A percentile compares a stretch with the other conserved stretches of the same genome.
Evolutionary conservation across 1,284 basidiomycete species (phyloP).

Genomic region (Heterobasidion parviporum): DNA sequence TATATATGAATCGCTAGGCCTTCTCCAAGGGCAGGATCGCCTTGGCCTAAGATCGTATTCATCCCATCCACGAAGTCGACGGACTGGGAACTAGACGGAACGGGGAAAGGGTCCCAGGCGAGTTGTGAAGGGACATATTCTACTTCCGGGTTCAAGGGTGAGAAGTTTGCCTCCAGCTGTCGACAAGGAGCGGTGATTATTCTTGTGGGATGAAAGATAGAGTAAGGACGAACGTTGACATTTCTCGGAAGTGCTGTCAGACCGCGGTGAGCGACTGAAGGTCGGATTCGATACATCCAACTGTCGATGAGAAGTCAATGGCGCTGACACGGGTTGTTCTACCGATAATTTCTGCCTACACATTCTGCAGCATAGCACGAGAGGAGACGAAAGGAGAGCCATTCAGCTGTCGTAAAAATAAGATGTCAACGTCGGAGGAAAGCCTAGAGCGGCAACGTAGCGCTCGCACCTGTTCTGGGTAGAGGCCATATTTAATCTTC

Average conservation of each 20-base stretch:
- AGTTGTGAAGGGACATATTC: background rate
- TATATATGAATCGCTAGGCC: slow-evolving; percentile 61
- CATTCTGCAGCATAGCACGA: background rate
- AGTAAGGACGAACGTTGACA: background rate
- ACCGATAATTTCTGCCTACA: background rate
- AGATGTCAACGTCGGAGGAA: background rate
- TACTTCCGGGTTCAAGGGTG: background rate
- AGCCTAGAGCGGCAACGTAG: background rate
- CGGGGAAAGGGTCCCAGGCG: background rate
- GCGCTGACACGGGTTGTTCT: too few species aligned
- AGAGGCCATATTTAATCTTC: background rate
- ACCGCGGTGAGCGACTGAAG: background rate
- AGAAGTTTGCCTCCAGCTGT: background rate
- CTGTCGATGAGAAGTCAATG: background rate
- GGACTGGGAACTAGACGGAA: background rate
- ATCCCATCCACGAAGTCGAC: background rate
- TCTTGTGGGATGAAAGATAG: too few species aligned
- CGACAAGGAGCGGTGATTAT: too few species aligned
- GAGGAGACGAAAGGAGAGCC: background rate
- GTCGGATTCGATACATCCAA: background rate
- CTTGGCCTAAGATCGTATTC: background rate
- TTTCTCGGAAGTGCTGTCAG: background rate
- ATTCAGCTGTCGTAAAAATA: background rate
- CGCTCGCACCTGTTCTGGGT: background rate
- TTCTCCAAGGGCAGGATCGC: slow-evolving; percentile 20